Percentiles rank a stretch among this genome's conserved stretches.
phyloP scores from a whole-genome alignment of 306 rosid species.

The Prunus armeniaca region DNA sequence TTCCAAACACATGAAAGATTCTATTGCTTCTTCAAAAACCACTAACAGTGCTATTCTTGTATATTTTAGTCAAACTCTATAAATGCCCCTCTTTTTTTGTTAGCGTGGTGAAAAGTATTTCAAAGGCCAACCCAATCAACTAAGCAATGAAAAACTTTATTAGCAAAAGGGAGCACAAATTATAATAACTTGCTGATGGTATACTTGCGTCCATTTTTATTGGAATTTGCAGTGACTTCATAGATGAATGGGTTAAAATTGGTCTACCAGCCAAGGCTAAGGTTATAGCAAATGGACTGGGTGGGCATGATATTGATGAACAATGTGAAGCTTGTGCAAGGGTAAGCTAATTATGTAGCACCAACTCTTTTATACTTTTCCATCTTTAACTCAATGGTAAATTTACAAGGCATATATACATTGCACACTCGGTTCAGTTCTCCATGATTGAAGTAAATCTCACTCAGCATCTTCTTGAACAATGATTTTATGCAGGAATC shows the following conservation, averaged over 20 bases:
- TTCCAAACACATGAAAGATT: too few species aligned
- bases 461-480: neutral
- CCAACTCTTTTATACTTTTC: neutral
- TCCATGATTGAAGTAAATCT: neutral
- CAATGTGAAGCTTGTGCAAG: conserved; percentile 41
- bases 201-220: neutral
- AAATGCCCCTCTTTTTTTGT: too few species aligned
- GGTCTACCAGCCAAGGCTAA: conserved; percentile 46
- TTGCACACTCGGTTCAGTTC: too few species aligned
- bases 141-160: too few species aligned
- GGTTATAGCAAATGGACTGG: conserved; percentile 22
- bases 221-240: conserved; percentile 51
- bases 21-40: too few species aligned
- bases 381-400: too few species aligned
- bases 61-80: too few species aligned
- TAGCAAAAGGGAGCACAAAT: too few species aligned
- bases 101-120: too few species aligned
- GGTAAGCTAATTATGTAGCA: conserved; percentile 18
- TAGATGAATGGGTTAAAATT: conserved; percentile 71
- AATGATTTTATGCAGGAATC: conserved; percentile 45
- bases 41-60: too few species aligned
- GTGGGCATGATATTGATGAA: neutral
- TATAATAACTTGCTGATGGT: neutral
- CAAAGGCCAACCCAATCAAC: too few species aligned
- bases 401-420: too few species aligned